A percentile compares a stretch with the other conserved stretches of the same genome.
Conservation (phyloP, 768 basidiomycete genomes). For the Lepiota subincarnata region DNA sequence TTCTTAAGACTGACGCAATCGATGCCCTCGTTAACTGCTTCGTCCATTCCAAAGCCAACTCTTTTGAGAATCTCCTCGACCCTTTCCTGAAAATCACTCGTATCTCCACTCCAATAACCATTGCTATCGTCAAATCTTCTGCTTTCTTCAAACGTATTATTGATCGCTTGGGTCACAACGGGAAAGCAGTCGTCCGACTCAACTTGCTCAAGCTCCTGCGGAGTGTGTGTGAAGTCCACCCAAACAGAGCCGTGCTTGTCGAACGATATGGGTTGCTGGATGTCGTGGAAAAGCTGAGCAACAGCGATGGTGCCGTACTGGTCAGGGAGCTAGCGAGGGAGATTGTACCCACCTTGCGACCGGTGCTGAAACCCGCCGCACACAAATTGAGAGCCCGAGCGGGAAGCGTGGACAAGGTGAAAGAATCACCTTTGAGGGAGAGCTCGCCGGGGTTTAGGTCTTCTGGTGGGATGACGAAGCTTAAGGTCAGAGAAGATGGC, state of each 20-base stretch:
- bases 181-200: constrained; percentile 85
- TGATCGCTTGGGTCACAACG: constrained; percentile 65
- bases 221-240: constrained; percentile 85
- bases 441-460: constrained; percentile 5
- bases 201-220: constrained; percentile 84
- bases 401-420: constrained; percentile 12
- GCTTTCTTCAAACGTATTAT: constrained; percentile 86
- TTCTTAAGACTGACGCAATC: constrained; percentile 62
- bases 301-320: constrained; percentile 81
- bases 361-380: constrained; percentile 43
- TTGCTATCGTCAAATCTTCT: constrained; percentile 71
- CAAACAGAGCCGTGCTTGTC: constrained; percentile 77
- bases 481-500: constrained; percentile 4
- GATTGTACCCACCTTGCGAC: constrained; percentile 73
- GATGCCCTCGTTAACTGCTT: constrained; percentile 76
- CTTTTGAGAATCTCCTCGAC: constrained; percentile 89
- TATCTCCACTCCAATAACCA: constrained; percentile 67
- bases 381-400: constrained; percentile 12
- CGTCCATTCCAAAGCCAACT: constrained; percentile 79
- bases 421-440: constrained; percentile 3
- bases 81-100: constrained; percentile 91
- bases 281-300: constrained; percentile 72
- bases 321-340: constrained; percentile 87
- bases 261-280: constrained; percentile 78
- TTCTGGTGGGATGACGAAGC: neutral